A percentile compares a stretch with the other conserved stretches of the same genome.
Conservation (phyloP, 2,329 filamentous ascomycete genomes). For the Alternaria sp. region DNA sequence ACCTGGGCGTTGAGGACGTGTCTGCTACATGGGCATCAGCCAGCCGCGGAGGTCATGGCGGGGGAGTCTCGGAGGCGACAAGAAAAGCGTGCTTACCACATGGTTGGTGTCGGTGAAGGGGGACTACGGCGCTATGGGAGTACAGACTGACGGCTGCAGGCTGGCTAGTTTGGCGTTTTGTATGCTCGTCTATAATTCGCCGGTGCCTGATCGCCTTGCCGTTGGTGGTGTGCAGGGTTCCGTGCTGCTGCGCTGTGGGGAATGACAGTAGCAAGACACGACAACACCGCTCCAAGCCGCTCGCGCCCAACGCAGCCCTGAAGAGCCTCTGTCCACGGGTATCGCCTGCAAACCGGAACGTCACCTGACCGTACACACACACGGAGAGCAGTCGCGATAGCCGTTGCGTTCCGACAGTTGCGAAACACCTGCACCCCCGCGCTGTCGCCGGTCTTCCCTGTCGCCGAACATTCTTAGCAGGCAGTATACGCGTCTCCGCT, state of each 20-base stretch:
- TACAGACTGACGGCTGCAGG: constrained; percentile 3
- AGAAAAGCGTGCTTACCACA: constrained; percentile 33
- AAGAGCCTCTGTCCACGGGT: background rate
- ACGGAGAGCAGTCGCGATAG: background rate
- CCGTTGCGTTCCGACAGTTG: constrained; percentile 6
- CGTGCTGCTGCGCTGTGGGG: constrained; percentile 1
- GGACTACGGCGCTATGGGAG: background rate
- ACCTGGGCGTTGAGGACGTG: constrained; percentile 98
- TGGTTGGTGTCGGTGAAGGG: constrained; percentile 15
- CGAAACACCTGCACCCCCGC: constrained; percentile 37
- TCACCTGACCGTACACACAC: background rate
- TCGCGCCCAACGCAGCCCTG: background rate
- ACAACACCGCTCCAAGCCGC: constrained; percentile 11
- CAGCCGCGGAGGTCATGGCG: constrained; percentile 23
- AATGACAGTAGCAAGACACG: constrained; percentile 12
- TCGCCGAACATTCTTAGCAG: constrained; percentile 38
- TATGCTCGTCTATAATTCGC: constrained; percentile 18
- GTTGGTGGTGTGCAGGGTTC: constrained; percentile 17
- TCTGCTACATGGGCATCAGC: constrained; percentile 68
- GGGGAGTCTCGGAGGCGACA: constrained; percentile 14
- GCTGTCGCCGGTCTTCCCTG: constrained; percentile 24
- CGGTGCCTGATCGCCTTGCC: constrained; percentile 24
- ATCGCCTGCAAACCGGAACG: background rate
- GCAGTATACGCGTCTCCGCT: constrained; percentile 29
- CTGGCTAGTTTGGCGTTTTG: constrained; percentile 5